Evolutionary conservation across 805 yeast genomes (phyloP), one percentile per base, ranked within the genome.

Genomic region (Candida takata): DNA sequence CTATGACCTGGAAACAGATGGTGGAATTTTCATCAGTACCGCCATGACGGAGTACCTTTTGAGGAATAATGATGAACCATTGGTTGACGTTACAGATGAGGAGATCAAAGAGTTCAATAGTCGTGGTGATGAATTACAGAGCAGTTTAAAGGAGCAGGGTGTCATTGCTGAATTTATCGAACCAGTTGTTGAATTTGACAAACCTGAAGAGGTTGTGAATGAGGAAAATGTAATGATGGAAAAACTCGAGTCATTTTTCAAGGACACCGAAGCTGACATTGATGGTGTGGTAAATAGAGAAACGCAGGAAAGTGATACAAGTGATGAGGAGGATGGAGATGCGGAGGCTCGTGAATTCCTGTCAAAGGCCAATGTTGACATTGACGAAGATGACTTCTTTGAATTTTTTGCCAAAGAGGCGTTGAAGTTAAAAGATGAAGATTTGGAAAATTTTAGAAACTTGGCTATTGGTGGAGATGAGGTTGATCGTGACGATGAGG

Each of bases 381-480:
- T 78, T 8, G 76, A 74, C 47, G 84, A 77, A 45, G 85, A 79
- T 49, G 85, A 79, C 47, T 79, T 79, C 49, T 74, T 79, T 45
- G 86, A 79, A 49, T 78, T 65, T 46, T 75, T 77, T 49, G 58
- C 74, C 10, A 65, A 67, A 37, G 71, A 76, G 21, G 84, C 77
- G 0, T 46, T 78, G 18, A 64, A 73, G 16, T 36, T 77, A 41
- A 51, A 63, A 0, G 65, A 67, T 13, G 69, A 64, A 5, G 72
- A 74, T 14, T 46, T 77, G 8, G 71, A 63, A 25, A 43, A 53
- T 7, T 58, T 60, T 35, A 54, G 66, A 38, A 24, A 45, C 19
- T 6, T 29, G 28, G 24, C 11, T 10, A 29, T 31, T 27, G 27
- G 11, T 8, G 10, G 11, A 2, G n/a, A 49, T 30, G 51, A 47